Conservation (phyloP, 345 rosid species). For the Populus pruinosa region DNA sequence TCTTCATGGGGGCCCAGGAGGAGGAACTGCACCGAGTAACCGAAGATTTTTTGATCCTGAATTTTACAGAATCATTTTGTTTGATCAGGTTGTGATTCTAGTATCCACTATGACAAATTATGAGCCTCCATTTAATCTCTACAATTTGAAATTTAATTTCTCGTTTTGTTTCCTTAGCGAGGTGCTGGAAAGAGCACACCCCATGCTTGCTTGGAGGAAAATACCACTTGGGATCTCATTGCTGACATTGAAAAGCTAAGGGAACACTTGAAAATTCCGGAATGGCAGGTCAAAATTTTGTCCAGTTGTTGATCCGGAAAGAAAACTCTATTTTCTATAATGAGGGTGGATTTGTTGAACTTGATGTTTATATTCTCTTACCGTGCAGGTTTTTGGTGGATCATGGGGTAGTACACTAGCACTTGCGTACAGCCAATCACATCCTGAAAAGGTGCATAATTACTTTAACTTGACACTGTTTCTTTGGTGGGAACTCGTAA, state of each 20-base stretch:
- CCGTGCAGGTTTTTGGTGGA: slow-evolving; percentile 83
- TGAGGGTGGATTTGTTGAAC: neutral
- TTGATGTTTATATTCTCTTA: neutral
- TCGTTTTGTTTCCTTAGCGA: slow-evolving; percentile 38
- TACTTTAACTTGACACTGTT: slow-evolving; percentile 5
- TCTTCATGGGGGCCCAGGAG: slow-evolving; percentile 99
- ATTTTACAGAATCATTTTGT: slow-evolving; percentile 71
- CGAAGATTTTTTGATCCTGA: slow-evolving; percentile 84
- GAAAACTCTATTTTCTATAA: neutral
- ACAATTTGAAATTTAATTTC: neutral
- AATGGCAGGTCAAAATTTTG: slow-evolving; percentile 68
- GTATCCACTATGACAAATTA: neutral
- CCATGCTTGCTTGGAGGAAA: slow-evolving; percentile 90
- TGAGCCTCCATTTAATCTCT: neutral
- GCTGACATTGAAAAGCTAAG: slow-evolving; percentile 83
- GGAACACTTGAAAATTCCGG: slow-evolving; percentile 70
- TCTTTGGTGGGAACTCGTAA: slow-evolving; percentile 3
- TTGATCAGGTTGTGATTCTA: slow-evolving; percentile 67
- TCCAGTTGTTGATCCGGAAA: slow-evolving; percentile 1
- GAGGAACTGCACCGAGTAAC: slow-evolving; percentile 76
- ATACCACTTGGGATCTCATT: slow-evolving; percentile 91
- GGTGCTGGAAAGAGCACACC: slow-evolving; percentile 97
- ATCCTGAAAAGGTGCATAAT: slow-evolving; percentile 67
- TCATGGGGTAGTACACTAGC: slow-evolving; percentile 99
- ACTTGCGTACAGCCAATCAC: slow-evolving; percentile 80